phyloP scores from a whole-genome alignment of 176 grass and related monocot genomes.

The Lolium perenne region DNA sequence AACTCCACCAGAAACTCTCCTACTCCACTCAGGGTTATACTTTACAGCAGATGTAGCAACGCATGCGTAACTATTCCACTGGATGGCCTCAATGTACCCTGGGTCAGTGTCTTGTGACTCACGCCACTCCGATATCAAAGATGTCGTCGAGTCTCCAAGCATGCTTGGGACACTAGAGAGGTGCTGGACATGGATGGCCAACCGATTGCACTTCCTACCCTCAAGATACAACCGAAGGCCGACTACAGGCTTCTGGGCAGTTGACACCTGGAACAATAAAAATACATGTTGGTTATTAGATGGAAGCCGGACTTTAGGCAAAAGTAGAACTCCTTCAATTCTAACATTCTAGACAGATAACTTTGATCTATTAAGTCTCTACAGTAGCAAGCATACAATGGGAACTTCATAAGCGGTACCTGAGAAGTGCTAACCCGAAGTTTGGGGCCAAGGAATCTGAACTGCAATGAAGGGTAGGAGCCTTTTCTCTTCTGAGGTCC shows the following conservation, averaged over 20 bases:
- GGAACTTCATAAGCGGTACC: slow-evolving; percentile 53
- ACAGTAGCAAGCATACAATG: not conserved
- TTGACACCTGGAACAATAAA: slow-evolving; percentile 66
- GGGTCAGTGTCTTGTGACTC: slow-evolving; percentile 67
- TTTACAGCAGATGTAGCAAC: slow-evolving; percentile 65
- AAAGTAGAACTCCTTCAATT: not conserved
- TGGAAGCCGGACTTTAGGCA: not conserved
- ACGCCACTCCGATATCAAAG: slow-evolving; percentile 69
- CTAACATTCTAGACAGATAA: not conserved
- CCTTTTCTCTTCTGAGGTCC: slow-evolving; percentile 88
- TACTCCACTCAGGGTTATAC: slow-evolving; percentile 76
- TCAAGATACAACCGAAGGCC: slow-evolving; percentile 90
- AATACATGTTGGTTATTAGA: slow-evolving; percentile 23
- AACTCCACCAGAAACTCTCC: slow-evolving; percentile 62
- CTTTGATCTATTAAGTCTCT: not conserved
- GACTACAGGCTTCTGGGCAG: slow-evolving; percentile 68
- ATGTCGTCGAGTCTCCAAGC: slow-evolving; percentile 56
- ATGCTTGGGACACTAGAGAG: slow-evolving; percentile 94
- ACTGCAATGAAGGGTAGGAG: slow-evolving; percentile 78
- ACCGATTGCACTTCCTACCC: slow-evolving; percentile 84
- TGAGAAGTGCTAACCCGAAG: slow-evolving; percentile 91
- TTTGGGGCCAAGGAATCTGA: slow-evolving; percentile 89
- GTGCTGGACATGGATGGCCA: slow-evolving; percentile 96
- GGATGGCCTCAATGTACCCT: slow-evolving; percentile 81
- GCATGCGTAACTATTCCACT: slow-evolving; percentile 88